Evolutionary conservation across 495 filamentous ascomycete genomes (phyloP).

Genomic region (Aspergillus funiculosus): DNA sequence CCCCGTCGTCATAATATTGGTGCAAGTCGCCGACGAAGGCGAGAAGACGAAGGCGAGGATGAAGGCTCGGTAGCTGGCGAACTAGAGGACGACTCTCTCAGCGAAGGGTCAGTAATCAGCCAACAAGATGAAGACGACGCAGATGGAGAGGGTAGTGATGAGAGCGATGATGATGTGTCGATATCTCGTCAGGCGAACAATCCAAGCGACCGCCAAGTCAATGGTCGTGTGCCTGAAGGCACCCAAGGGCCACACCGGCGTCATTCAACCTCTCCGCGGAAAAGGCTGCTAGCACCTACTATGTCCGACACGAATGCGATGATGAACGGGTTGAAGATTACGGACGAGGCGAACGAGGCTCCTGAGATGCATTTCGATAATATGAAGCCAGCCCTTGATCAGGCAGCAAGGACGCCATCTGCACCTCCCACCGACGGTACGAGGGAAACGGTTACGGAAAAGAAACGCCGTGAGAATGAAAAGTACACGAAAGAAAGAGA

Average conservation of each 20-base stretch:
- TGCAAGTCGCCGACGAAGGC: slow-evolving; percentile 63
- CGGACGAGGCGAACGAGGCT: slow-evolving; percentile 47
- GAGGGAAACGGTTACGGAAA: slow-evolving; percentile 53
- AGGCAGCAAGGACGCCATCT: slow-evolving; percentile 32
- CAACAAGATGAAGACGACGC: slow-evolving; percentile 73
- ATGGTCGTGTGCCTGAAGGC: slow-evolving; percentile 32
- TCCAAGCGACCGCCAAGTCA: slow-evolving; percentile 33
- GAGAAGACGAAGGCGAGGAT: slow-evolving; percentile 75
- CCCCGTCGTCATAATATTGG: slow-evolving; percentile 65
- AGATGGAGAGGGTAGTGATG: slow-evolving; percentile 66
- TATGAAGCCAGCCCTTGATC: slow-evolving; percentile 33
- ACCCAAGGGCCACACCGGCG: slow-evolving; percentile 24
- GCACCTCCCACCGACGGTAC: slow-evolving; percentile 37
- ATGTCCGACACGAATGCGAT: slow-evolving; percentile 77
- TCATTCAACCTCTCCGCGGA: slow-evolving; percentile 26
- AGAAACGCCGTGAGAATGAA: slow-evolving; percentile 78
- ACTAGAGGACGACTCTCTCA: slow-evolving; percentile 75
- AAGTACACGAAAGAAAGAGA: slow-evolving; percentile 83
- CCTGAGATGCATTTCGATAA: slow-evolving; percentile 65
- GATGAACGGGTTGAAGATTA: slow-evolving; percentile 74
- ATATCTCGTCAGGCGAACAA: slow-evolving; percentile 39
- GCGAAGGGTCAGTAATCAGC: slow-evolving; percentile 68
- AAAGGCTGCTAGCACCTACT: slow-evolving; percentile 28
- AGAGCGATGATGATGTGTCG: slow-evolving; percentile 60
- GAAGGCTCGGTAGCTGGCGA: slow-evolving; percentile 60